Percentiles rank a stretch among this genome's conserved stretches.
Evolutionary conservation across 1,139 yeast species (phyloP).

Genomic region (Diutina rugosa): DNA sequence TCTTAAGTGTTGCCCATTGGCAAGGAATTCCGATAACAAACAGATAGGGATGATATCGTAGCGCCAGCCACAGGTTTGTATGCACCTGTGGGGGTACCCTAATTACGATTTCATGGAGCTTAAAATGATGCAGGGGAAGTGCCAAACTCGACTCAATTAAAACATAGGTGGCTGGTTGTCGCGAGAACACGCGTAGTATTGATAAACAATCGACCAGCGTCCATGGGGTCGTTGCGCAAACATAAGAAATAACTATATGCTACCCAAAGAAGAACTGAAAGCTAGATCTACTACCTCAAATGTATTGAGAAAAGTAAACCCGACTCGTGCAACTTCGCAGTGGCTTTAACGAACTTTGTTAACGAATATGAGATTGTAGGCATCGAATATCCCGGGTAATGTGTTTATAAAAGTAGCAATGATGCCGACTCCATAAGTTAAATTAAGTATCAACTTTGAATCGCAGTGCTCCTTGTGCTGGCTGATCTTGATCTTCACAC

Average conservation of each 20-base stretch:
- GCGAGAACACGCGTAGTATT: not conserved
- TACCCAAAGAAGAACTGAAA: too few species aligned
- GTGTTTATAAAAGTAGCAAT: not conserved
- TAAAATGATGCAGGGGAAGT: not conserved
- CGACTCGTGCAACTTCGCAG: not conserved
- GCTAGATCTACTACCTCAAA: not conserved
- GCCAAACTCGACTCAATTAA: not conserved
- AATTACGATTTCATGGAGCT: not conserved
- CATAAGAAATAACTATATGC: too few species aligned
- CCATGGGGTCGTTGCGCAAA: not conserved
- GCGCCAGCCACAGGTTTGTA: not conserved
- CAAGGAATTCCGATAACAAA: not conserved
- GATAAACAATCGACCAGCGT: not conserved
- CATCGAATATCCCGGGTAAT: too few species aligned
- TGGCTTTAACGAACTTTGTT: too few species aligned
- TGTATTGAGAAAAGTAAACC: too few species aligned
- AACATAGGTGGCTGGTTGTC: not conserved
- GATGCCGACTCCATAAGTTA: not conserved
- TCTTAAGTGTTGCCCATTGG: not conserved
- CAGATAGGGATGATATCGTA: not conserved
- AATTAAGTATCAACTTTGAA: not conserved
- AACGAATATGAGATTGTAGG: too few species aligned
- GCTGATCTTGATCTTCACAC: not conserved
- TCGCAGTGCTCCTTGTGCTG: not conserved
- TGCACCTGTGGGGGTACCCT: not conserved